A percentile compares a stretch with the other conserved stretches of the same genome.
phyloP scores from a whole-genome alignment of 768 basidiomycete species.

The Chalciporus piperatus region DNA sequence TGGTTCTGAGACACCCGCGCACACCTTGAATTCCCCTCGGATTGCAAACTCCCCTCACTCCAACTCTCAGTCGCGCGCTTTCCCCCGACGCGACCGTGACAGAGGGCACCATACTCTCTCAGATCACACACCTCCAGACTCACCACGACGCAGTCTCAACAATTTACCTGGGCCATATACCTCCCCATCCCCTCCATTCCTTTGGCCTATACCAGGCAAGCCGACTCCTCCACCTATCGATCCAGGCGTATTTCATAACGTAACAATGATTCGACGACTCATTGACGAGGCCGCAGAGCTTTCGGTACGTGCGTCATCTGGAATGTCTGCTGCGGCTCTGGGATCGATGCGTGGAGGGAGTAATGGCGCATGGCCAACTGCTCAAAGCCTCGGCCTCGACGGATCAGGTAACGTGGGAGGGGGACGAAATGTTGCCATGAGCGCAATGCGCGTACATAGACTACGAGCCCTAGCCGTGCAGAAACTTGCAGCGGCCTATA shows the following conservation, averaged over 20 bases:
- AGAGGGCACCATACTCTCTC: conserved; percentile 43
- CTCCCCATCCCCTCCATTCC: conserved; percentile 41
- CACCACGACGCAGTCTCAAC: conserved; percentile 37
- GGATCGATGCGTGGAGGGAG: conserved; percentile 53
- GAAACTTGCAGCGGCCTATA: conserved; percentile 83
- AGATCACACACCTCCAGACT: conserved; percentile 46
- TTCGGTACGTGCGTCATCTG: conserved; percentile 83
- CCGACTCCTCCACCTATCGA: conserved; percentile 85
- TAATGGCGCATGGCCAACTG: conserved; percentile 56
- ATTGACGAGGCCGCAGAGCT: conserved; percentile 90
- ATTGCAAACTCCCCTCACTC: conserved; percentile 9
- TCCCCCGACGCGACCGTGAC: conserved; percentile 37
- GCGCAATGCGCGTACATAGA: conserved; percentile 78
- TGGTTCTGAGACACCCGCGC: conserved; percentile 42
- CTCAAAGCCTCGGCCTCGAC: conserved; percentile 64
- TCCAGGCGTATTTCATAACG: conserved; percentile 80
- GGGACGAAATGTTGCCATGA: conserved; percentile 80
- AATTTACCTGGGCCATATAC: conserved; percentile 34
- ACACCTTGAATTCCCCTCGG: conserved; percentile 33
- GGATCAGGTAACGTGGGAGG: conserved; percentile 49
- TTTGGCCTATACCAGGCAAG: conserved; percentile 57
- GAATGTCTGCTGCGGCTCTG: conserved; percentile 71
- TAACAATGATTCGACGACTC: conserved; percentile 70
- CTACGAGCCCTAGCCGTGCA: conserved; percentile 80
- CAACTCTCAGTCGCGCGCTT: conserved; percentile 15